Percentiles rank a stretch among this genome's conserved stretches.
These are phyloP conservation scores for Gentiana dahurica DNA, from an alignment of 257 asterid species.

Conservation along the genomic window DNA sequence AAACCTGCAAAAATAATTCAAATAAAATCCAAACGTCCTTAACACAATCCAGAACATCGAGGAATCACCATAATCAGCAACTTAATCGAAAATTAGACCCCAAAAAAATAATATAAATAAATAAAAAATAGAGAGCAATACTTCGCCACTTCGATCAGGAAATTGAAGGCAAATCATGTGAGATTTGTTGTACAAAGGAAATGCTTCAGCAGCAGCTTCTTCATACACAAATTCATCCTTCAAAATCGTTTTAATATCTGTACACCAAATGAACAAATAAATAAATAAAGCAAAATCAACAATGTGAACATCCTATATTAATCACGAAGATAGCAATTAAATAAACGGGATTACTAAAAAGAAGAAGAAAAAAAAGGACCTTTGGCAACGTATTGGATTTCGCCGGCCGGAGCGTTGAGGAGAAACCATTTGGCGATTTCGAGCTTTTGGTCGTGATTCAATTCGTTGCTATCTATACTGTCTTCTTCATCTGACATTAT, in stretches of 20 bases:
- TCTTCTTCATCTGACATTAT: slow-evolving; percentile 70
- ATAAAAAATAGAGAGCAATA: slow-evolving; percentile 16
- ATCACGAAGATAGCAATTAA: neutral
- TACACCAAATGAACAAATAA: neutral
- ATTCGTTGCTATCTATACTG: slow-evolving; percentile 33
- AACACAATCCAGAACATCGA: neutral
- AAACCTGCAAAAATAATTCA: slow-evolving; percentile 40
- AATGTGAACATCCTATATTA: neutral
- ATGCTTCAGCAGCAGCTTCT: slow-evolving; percentile 66
- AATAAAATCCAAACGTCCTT: slow-evolving; percentile 1
- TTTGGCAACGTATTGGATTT: slow-evolving; percentile 86
- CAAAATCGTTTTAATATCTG: slow-evolving; percentile 72
- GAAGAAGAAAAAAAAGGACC: slow-evolving; percentile 23
- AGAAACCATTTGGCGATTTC: slow-evolving; percentile 97
- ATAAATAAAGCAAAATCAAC: neutral
- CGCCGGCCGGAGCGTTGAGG: slow-evolving; percentile 93
- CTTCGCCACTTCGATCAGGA: slow-evolving; percentile 93
- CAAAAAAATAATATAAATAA: slow-evolving; percentile 7
- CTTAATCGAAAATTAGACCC: too few species aligned
- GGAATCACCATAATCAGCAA: slow-evolving; percentile 1
- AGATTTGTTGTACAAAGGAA: slow-evolving; percentile 78
- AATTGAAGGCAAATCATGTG: slow-evolving; percentile 80
- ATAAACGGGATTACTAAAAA: neutral
- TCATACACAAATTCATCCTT: slow-evolving; percentile 51
- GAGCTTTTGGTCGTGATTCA: slow-evolving; percentile 62